Conservation (phyloP, 345 rosid species). For the Eucalyptus grandis region DNA sequence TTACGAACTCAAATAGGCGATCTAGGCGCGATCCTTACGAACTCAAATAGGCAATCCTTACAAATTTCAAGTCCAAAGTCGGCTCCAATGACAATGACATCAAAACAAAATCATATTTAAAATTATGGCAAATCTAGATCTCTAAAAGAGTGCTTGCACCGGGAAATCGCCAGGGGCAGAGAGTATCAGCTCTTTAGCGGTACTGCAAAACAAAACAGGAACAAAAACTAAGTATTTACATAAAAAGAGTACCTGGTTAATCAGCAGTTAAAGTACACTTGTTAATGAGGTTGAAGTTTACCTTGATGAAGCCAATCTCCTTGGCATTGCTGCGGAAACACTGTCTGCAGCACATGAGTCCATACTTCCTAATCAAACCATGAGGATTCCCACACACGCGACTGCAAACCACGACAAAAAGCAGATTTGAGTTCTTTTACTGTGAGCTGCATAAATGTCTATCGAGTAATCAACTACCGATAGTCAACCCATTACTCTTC, state of each 20-base stretch:
- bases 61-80: neutral
- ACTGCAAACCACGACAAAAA: neutral
- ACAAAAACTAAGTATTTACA: neutral
- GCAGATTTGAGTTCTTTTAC: neutral
- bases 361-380: conserved; percentile 22
- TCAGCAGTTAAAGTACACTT: neutral
- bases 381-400: conserved; percentile 32
- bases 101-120: neutral
- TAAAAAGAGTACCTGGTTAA: neutral
- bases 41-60: neutral
- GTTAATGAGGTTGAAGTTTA: neutral
- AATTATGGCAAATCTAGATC: neutral
- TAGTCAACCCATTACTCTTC: neutral
- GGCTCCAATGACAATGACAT: neutral
- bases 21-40: neutral
- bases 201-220: neutral
- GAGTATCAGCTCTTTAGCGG: neutral
- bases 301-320: conserved; percentile 47
- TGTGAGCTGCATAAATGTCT: neutral
- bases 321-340: conserved; percentile 29
- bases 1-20: neutral
- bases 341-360: conserved; percentile 33
- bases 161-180: no score
- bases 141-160: neutral
- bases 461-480: neutral